phyloP scores from a whole-genome alignment of 345 rosid species.

The Alliaria petiolata region DNA sequence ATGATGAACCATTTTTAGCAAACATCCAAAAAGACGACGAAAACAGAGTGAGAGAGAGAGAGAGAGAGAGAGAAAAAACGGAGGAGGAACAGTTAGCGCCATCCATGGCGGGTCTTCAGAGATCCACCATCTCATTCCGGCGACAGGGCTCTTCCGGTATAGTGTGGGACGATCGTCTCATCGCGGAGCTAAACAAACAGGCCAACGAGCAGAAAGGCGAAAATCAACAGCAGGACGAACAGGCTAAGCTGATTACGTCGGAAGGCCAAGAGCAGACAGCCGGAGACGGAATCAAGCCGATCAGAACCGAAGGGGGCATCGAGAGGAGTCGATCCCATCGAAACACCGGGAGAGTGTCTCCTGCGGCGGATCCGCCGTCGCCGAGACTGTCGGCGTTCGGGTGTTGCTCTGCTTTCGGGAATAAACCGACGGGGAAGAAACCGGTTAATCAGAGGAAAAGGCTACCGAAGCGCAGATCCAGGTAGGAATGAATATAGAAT shows the following conservation, averaged over 20 bases:
- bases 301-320: conserved; percentile 29
- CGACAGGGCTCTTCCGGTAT: conserved; percentile 93
- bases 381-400: conserved; percentile 89
- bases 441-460: conserved; percentile 32
- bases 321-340: conserved; percentile 79
- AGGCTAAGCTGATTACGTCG: background rate
- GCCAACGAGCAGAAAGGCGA: conserved; percentile 26
- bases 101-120: conserved; percentile 78
- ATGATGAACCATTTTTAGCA: conserved; percentile 19
- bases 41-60: background rate
- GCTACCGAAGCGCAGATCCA: conserved; percentile 55
- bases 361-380: conserved; percentile 87
- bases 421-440: conserved; percentile 42
- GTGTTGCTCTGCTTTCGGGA: conserved; percentile 61
- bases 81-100: conserved; percentile 15
- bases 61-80: background rate
- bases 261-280: conserved; percentile 15
- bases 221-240: background rate
- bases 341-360: conserved; percentile 71
- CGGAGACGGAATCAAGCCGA: conserved; percentile 34
- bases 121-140: conserved; percentile 82
- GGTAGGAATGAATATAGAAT: too few species aligned
- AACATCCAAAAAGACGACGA: background rate
- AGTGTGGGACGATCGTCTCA: conserved; percentile 76
- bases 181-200: conserved; percentile 48